Conservation (phyloP, 208 protist species). For the Sergeia podlipaevii region DNA sequence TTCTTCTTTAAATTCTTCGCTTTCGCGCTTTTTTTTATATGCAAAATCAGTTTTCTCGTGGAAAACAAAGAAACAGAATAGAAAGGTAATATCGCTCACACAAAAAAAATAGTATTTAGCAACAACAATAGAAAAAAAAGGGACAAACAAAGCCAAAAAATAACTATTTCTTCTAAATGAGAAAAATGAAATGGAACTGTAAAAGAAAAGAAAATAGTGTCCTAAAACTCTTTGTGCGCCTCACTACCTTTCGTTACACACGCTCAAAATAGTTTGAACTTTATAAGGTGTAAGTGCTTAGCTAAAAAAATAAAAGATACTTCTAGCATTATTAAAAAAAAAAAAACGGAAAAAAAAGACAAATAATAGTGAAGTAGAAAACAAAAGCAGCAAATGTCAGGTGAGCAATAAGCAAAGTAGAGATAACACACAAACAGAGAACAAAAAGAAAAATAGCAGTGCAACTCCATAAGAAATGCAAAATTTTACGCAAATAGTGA, state of each 20-base stretch:
- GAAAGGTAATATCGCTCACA: not conserved
- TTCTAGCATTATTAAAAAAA: not conserved
- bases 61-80: not conserved
- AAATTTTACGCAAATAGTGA: too few species aligned
- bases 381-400: not conserved
- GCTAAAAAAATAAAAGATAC: constrained; percentile 6
- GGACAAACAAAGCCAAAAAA: constrained; percentile 4
- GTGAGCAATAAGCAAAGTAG: constrained; percentile 3
- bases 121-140: not conserved
- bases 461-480: not conserved
- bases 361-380: not conserved
- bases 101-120: not conserved
- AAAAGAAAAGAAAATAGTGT: not conserved
- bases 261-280: constrained; percentile 2
- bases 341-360: not conserved
- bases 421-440: not conserved
- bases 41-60: not conserved
- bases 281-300: not conserved
- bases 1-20: not conserved
- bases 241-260: too few species aligned
- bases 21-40: not conserved
- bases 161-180: not conserved
- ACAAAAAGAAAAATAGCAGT: constrained; percentile 14
- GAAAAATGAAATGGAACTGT: not conserved
- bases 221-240: not conserved